Evolutionary conservation across 306 rosid genomes (phyloP), one percentile per base, ranked within the genome.

Genomic region (Cicer judaicum): DNA sequence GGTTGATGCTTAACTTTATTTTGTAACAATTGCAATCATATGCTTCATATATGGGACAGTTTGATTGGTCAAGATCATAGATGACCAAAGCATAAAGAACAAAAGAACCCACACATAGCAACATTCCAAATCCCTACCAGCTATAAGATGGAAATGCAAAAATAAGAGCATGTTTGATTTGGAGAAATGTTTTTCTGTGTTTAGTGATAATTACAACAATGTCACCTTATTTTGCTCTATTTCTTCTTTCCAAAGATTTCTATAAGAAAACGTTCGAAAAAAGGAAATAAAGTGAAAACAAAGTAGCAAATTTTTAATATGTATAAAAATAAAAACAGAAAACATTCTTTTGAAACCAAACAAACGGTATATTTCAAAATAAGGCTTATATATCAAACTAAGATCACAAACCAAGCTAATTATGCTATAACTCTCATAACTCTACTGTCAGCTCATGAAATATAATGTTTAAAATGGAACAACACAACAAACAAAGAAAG

Each of bases 121-220:
- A 70, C 48, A 75, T 55, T 53, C 15, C 43, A 76, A 59, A 54
- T 50, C 70, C 49, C 57, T 66, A 18, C 76, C 42, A 60, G 46
- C 70, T 38, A 36, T 10, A 64, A 72, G 4, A 16, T 16, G 4
- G 24, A 72, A 40, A 47, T 40, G 18, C 34, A 18, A 55, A 68
- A 68, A 49, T 61, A 42, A 64, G 70, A 12, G 10, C 36, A 15
- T 41, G 49, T 5, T 64, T 64, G 36, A 40, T 64, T 64, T 64
- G 70, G 39, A 42, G n/a, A 64, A 64, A 42, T 43, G 18, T 18
- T 16, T 64, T 63, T 10, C 34, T 5, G 5, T 42, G 10, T 65
- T 43, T 10, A 42, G 38, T 2, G 5, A 12, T 43, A 18, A 42
- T 64, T 42, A 64, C 70, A 64, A 64, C 1, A 42, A 9, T 64